phyloP scores from a whole-genome alignment of 768 basidiomycete species.

The Gloeostereum incarnatum region DNA sequence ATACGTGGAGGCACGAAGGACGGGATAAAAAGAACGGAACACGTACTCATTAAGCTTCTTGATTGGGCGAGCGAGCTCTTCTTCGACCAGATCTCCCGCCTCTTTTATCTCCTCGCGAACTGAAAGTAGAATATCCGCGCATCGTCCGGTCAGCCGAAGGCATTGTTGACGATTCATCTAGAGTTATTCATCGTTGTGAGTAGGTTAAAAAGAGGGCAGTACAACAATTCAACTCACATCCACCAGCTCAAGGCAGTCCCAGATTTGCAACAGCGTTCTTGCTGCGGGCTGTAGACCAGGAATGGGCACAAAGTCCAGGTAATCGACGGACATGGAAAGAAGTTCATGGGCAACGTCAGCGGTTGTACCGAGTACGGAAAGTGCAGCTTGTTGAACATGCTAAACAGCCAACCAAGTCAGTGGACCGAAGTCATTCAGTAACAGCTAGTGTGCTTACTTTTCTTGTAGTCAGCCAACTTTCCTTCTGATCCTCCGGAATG shows the following conservation, averaged over 20 bases:
- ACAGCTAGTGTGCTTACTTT: conserved; percentile 16
- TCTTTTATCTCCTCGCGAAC: conserved; percentile 52
- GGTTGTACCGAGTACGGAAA: conserved; percentile 22
- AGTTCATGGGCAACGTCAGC: conserved; percentile 25
- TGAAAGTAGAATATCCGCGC: conserved; percentile 57
- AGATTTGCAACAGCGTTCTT: conserved; percentile 38
- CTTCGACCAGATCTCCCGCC: conserved; percentile 41
- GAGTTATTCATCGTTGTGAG: not conserved
- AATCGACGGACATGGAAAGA: conserved; percentile 22
- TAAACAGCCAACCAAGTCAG: conserved; percentile 4
- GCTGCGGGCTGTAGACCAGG: conserved; percentile 40
- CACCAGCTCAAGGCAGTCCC: conserved; percentile 46
- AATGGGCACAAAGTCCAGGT: conserved; percentile 38
- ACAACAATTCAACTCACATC: conserved; percentile 31
- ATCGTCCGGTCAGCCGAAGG: conserved; percentile 63
- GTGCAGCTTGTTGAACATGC: conserved; percentile 20
- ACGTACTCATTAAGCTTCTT: conserved; percentile 39
- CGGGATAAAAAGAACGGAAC: conserved; percentile 5
- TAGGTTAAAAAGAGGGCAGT: not conserved
- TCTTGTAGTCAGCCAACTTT: conserved; percentile 20
- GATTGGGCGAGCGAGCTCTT: conserved; percentile 43
- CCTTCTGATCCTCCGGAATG: conserved; percentile 21
- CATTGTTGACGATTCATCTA: conserved; percentile 66
- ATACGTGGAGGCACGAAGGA: not conserved
- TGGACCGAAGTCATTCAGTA: conserved; percentile 1